Evolutionary conservation across 805 yeast species (phyloP).

Genomic region (Metschnikowia lochheadii): DNA sequence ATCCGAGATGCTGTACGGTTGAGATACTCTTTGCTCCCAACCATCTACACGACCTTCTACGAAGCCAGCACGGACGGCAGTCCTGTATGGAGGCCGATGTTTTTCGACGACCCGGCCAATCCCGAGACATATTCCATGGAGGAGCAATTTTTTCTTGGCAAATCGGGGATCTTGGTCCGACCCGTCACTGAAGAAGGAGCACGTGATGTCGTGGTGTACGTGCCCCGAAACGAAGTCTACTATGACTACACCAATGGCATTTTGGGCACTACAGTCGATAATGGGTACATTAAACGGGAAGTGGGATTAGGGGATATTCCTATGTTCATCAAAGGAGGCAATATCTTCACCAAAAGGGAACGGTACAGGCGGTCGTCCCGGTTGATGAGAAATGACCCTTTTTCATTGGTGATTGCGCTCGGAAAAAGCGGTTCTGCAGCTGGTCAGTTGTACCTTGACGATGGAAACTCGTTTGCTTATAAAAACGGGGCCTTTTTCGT

Average conservation of each 20-base stretch:
- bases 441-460: conserved; percentile 72
- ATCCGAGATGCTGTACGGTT: conserved; percentile 68
- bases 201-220: conserved; percentile 34
- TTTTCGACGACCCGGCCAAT: conserved; percentile 51
- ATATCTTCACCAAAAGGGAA: conserved; percentile 61
- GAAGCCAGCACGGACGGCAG: conserved; percentile 55
- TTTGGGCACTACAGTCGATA: conserved; percentile 5
- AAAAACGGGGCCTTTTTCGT: conserved; percentile 46
- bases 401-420: conserved; percentile 64
- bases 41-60: conserved; percentile 74
- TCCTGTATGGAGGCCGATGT: conserved; percentile 70
- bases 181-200: conserved; percentile 67
- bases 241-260: conserved; percentile 49
- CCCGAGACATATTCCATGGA: conserved; percentile 56
- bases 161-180: conserved; percentile 65
- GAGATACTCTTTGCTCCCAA: conserved; percentile 75
- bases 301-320: conserved; percentile 62
- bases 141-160: conserved; percentile 78
- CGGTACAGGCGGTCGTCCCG: conserved; percentile 77
- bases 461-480: conserved; percentile 70
- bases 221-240: conserved; percentile 56
- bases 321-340: conserved; percentile 72
- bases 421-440: conserved; percentile 46
- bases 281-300: conserved; percentile 39
- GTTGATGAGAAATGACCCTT: conserved; percentile 76